Evolutionary conservation across 306 rosid genomes (phyloP), one percentile per base, ranked within the genome.

Genomic region (Vigna trinervia): DNA sequence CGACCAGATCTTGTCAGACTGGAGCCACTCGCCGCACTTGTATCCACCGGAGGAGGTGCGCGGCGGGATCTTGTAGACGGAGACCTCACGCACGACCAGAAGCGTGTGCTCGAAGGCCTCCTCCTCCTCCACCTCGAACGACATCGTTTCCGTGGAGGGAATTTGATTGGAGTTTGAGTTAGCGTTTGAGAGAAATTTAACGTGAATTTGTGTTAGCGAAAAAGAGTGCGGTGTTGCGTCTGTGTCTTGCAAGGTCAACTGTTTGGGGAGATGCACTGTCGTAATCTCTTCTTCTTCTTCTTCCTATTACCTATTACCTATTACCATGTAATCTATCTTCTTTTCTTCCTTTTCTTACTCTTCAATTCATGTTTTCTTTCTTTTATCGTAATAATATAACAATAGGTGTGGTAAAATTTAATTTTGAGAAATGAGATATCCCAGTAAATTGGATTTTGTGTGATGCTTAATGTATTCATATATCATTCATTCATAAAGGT

Each of bases 11-110:
- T 91, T 92, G 43, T 96, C 98, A 71, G 99, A 92, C 73, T 96
- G 99, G 1, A 96, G 94, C 99, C 99, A 96, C 83, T 96, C 99
- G 45, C 98, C 99, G 85, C 99, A 96, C 86, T 95, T 95, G 87
- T 89, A 96, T 48, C 99, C 99, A 50, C 97, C 97, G 78, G 99
- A 87, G 34, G 96, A 89, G 59, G 85, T 69, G 23, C 97, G 93
- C 52, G 99, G 96, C 14, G 99, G 99, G 81, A 96, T 96, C 87
- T 92, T 96, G 92, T 84, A 96, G 32, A 96, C 97, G 36, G 97
- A 73, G 46, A 96, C 99, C 86, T 96, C 99, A 2, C 99, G 98
- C 23, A 96, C 99, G 1, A 96, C 99, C 4, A 96, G 88, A 1
- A 96, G 96, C 61, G 99, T 96, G 91, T 96, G 99, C 85, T 96